A percentile compares a stretch with the other conserved stretches of the same genome.
These are phyloP conservation scores for Trypanosoma avium DNA, from an alignment of 208 protist species.

Conservation along the genomic window DNA sequence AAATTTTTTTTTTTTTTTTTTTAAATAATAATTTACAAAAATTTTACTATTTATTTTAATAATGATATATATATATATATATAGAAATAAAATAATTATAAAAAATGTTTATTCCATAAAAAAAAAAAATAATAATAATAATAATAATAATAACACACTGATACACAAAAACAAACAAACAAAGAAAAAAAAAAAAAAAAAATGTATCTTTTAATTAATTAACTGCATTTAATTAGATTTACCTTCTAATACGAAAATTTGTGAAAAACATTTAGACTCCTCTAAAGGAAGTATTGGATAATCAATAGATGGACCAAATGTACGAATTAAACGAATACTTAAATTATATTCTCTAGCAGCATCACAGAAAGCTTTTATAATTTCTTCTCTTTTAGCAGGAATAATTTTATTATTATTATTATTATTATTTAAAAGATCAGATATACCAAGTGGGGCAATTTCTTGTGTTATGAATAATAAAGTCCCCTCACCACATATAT, in stretches of 20 bases:
- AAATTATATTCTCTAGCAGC: constrained; percentile 48
- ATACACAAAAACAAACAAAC: too few species aligned
- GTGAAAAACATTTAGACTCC: constrained; percentile 59
- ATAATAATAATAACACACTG: too few species aligned
- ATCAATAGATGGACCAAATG: constrained; percentile 69
- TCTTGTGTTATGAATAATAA: constrained; percentile 75
- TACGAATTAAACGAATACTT: constrained; percentile 51
- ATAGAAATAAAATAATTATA: too few species aligned
- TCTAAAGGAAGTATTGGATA: constrained; percentile 56
- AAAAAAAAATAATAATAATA: too few species aligned
- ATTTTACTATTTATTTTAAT: too few species aligned
- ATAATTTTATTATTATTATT: neutral
- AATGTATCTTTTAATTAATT: neutral
- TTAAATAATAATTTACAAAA: too few species aligned
- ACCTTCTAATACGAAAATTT: constrained; percentile 58
- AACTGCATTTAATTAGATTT: neutral
- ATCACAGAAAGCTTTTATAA: constrained; percentile 42
- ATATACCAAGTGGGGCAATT: constrained; percentile 57
- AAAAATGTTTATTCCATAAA: too few species aligned
- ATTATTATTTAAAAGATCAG: constrained; percentile 41
- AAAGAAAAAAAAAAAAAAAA: too few species aligned
- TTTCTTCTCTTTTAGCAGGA: constrained; percentile 24
- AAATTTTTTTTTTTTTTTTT: too few species aligned
- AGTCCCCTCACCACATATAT: constrained; percentile 58
- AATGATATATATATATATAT: too few species aligned